phyloP scores from a whole-genome alignment of 1,284 basidiomycete genomes.

The Pholiota adiposa region DNA sequence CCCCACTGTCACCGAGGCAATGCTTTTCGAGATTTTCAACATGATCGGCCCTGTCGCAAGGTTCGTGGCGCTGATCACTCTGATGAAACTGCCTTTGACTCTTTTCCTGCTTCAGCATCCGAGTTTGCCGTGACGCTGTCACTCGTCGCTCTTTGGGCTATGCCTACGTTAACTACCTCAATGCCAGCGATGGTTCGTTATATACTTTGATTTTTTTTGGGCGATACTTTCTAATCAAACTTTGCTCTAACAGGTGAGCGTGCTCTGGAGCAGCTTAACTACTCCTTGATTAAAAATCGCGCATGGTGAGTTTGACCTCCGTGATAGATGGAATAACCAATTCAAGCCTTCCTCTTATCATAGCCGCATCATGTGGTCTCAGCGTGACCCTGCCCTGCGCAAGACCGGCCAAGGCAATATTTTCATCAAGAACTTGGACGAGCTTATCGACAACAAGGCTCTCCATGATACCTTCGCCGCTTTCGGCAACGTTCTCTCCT shows the following conservation, averaged over 20 bases:
- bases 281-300: slow-evolving; percentile 97
- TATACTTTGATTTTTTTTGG: background rate
- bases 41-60: slow-evolving; percentile 99
- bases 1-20: slow-evolving; percentile 97
- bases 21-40: slow-evolving; percentile 99
- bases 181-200: slow-evolving; percentile 85
- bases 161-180: slow-evolving; percentile 99
- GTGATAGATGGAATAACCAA: slow-evolving; percentile 13
- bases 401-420: slow-evolving; percentile 99
- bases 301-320: slow-evolving; percentile 70
- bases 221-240: slow-evolving; percentile 7
- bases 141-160: slow-evolving; percentile 99
- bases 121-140: slow-evolving; percentile 99
- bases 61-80: slow-evolving; percentile 43
- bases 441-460: slow-evolving; percentile 99
- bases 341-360: slow-evolving; percentile 33
- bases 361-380: slow-evolving; percentile 99
- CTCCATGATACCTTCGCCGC: slow-evolving; percentile 99
- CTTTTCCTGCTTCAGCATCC: no score
- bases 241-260: slow-evolving; percentile 74
- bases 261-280: slow-evolving; percentile 99
- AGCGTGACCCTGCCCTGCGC: slow-evolving; percentile 98
- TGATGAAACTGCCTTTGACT: slow-evolving; percentile 5
- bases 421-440: slow-evolving; percentile 99
- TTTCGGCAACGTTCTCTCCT: slow-evolving; percentile 98